These are phyloP conservation scores for Syncephalastrum contaminatum DNA, from an alignment of 371 early-diverging fungal genomes.

Conservation along the genomic window DNA sequence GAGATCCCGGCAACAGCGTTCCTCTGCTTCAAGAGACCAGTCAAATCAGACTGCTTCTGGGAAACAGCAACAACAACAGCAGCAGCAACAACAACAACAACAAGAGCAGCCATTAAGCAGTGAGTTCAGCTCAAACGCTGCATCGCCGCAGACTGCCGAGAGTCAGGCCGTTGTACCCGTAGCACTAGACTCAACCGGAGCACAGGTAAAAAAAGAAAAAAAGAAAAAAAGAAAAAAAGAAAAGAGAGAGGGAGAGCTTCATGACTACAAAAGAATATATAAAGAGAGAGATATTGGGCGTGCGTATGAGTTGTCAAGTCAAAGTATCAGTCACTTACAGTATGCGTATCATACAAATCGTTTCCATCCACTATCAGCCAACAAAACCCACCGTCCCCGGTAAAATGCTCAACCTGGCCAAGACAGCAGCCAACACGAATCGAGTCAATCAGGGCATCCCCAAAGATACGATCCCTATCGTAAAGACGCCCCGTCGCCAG, in stretches of 20 bases:
- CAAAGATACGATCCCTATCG: constrained; percentile 77
- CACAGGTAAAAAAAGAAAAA: not conserved
- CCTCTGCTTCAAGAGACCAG: not conserved
- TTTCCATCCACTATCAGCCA: not conserved
- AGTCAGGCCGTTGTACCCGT: too few species aligned
- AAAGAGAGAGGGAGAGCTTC: not conserved
- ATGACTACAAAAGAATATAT: too few species aligned
- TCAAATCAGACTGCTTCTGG: constrained; percentile 4
- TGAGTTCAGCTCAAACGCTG: too few species aligned
- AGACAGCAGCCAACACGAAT: not conserved
- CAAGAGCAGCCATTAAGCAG: constrained; percentile 4
- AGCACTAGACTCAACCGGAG: constrained; percentile 1
- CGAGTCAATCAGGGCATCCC: constrained; percentile 28
- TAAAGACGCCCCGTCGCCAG: constrained; percentile 82
- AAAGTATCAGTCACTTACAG: not conserved
- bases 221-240: constrained; percentile 2
- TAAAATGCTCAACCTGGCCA: constrained; percentile 5
- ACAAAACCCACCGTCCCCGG: not conserved
- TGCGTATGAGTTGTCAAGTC: not conserved
- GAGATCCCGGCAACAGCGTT: constrained; percentile 11
- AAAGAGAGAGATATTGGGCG: constrained; percentile 1
- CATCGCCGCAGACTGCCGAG: too few species aligned
- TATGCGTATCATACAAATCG: not conserved
- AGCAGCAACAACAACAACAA: constrained; percentile 11
- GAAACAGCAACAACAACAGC: constrained; percentile 5